Evolutionary conservation across 2,329 filamentous ascomycete genomes (phyloP), one percentile per base, ranked within the genome.

Genomic region (Macrophomina tecta): DNA sequence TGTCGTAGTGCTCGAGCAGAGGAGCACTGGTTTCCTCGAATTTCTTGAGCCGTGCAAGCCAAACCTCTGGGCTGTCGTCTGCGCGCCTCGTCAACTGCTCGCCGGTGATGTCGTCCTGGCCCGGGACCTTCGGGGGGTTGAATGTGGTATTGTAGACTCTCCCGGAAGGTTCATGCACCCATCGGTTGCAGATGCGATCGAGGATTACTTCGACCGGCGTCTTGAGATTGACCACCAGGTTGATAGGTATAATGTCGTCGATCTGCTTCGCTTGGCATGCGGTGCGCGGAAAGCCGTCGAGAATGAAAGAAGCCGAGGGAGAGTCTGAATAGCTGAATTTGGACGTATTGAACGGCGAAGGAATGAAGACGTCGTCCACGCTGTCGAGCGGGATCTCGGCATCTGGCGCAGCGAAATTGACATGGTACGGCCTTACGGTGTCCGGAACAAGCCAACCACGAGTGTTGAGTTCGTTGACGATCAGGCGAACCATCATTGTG

Each of bases 81-180:
- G 90, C 84, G 65, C 95, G 86, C 76, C 96, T 91, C 5, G 91
- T 90, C 69, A 99, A 84, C 28, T 86, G 83, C 77, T 99, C 95
- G 16, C 95, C 95, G 0, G 95, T 99, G 56, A 97, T 76, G 77
- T 99, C 95, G 79, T 99, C 95, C 71, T 85, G 87, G 32, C 95
- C 94, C 0, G 88, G 80, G 1, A 94, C 88, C 71, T 90, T 90
- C 0, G 95, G 95, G 7, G 91, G 86, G 75, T 98, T 93, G 83
- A 97, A 99, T 0, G 89, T 89, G 2, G 93, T 96, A 78, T 99
- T 99, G 84, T 99, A 99, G 16, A 97, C 91, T 34, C 95, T 87
- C 1, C 95, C 95, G 0, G 93, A 97, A 0, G 93, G 89, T 73
- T 91, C 91, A 79, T 99, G 95, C 48, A 97, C 90, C 94, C 94